phyloP scores from a whole-genome alignment of 2,329 filamentous ascomycete species.

The Trichophyton mentagrophytes region DNA sequence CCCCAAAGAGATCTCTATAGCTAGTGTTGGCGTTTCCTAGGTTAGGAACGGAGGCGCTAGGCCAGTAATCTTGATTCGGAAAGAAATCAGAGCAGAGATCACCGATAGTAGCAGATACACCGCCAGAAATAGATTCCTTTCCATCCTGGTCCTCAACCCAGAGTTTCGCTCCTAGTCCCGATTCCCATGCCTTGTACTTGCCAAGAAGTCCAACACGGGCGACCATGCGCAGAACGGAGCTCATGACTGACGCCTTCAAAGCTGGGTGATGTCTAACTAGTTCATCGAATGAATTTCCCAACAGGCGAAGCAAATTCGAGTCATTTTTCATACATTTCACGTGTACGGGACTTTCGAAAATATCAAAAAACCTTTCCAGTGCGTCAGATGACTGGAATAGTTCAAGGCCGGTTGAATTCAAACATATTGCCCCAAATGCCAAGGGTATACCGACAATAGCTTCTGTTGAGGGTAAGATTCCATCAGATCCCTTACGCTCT shows the following conservation, averaged over 20 bases:
- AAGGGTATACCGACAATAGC: constrained; percentile 76
- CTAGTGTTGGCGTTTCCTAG: constrained; percentile 14
- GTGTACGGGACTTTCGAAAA: constrained; percentile 89
- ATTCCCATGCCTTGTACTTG: constrained; percentile 52
- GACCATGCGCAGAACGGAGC: constrained; percentile 80
- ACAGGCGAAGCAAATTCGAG: constrained; percentile 53
- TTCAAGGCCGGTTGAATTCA: constrained; percentile 77
- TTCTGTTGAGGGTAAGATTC: constrained; percentile 77
- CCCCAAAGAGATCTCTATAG: constrained; percentile 14
- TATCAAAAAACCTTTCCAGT: constrained; percentile 77
- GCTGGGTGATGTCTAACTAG: constrained; percentile 84
- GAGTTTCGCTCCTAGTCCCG: constrained; percentile 68
- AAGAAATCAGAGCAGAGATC: constrained; percentile 24
- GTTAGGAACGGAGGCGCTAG: constrained; percentile 18
- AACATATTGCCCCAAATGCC: constrained; percentile 83
- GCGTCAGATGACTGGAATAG: constrained; percentile 74
- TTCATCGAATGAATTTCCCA: constrained; percentile 85
- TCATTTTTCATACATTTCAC: constrained; percentile 73
- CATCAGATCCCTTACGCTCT: constrained; percentile 41
- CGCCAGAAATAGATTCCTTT: constrained; percentile 47
- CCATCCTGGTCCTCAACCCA: constrained; percentile 49
- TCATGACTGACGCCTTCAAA: constrained; percentile 65
- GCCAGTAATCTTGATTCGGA: constrained; percentile 16
- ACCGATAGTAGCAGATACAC: constrained; percentile 28
- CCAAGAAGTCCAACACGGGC: constrained; percentile 65